Evolutionary conservation across 495 filamentous ascomycete species (phyloP).

Genomic region (Trichoderma gamsii): DNA sequence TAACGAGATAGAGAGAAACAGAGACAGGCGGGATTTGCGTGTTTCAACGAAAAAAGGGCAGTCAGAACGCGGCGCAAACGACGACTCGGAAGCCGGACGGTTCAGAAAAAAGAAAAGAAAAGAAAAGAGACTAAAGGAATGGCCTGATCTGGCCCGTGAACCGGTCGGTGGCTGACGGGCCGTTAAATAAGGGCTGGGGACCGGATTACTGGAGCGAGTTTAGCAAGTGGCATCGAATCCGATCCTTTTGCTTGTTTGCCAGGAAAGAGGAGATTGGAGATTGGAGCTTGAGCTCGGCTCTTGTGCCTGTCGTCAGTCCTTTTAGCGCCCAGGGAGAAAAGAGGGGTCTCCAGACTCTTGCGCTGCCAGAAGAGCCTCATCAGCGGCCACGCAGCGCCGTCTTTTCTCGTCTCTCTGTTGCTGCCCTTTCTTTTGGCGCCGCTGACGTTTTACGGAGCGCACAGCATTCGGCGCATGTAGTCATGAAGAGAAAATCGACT

Average conservation of each 20-base stretch:
- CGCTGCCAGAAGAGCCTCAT: too few species aligned
- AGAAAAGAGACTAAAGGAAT: neutral
- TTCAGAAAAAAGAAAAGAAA: neutral
- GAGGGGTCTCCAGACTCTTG: too few species aligned
- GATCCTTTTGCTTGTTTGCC: neutral
- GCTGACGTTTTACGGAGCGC: too few species aligned
- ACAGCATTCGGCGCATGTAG: too few species aligned
- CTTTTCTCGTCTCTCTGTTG: too few species aligned
- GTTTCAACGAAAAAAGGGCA: neutral
- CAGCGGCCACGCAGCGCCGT: too few species aligned
- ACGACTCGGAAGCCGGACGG: neutral
- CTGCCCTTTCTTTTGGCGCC: too few species aligned
- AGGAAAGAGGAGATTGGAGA: neutral
- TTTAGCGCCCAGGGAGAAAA: too few species aligned
- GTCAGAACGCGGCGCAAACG: neutral
- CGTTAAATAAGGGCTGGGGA: neutral
- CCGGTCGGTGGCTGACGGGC: constrained; percentile 11
- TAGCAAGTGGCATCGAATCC: too few species aligned
- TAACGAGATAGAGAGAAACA: neutral
- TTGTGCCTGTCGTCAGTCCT: too few species aligned
- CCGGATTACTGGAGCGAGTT: neutral
- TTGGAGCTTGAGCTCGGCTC: too few species aligned
- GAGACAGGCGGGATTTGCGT: neutral
- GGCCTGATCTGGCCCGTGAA: constrained; percentile 12
- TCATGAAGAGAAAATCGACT: too few species aligned